These are phyloP conservation scores for Candida odintsovae DNA, from an alignment of 805 yeast species.

Conservation along the genomic window DNA sequence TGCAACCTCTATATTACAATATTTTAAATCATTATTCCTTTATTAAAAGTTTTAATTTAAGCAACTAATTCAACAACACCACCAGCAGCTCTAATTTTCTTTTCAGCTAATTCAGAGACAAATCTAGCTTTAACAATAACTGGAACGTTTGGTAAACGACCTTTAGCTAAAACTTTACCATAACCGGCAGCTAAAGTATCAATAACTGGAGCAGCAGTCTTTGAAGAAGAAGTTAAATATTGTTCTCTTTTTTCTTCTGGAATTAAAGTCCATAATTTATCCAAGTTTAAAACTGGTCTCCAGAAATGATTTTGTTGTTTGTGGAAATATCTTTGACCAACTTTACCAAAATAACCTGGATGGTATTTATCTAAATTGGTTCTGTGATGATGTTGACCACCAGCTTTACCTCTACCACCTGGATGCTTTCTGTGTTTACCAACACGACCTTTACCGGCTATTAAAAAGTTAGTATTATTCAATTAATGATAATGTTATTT, in stretches of 20 bases:
- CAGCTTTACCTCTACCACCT: conserved; percentile 99
- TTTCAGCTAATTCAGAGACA: conserved; percentile 98
- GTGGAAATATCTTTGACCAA: conserved; percentile 99
- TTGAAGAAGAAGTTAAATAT: conserved; percentile 76
- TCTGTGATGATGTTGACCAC: conserved; percentile 99
- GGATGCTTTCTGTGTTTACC: conserved; percentile 99
- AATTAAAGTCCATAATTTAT: conserved; percentile 96
- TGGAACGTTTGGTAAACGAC: conserved; percentile 96
- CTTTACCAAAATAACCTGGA: conserved; percentile 99
- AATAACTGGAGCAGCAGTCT: conserved; percentile 95
- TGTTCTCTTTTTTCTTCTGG: conserved; percentile 92
- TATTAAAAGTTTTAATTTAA: conserved; percentile 37
- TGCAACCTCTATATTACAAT: no score
- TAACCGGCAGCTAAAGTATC: conserved; percentile 99
- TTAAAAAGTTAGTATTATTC: conserved; percentile 23
- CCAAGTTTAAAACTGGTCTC: conserved; percentile 97
- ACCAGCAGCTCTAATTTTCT: conserved; percentile 99
- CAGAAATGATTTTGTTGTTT: conserved; percentile 91
- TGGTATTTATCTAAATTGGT: conserved; percentile 99
- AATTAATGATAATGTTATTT: no score
- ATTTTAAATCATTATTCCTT: neutral
- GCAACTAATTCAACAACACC: conserved; percentile 99
- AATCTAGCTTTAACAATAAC: conserved; percentile 99
- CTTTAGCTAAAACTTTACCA: conserved; percentile 99
- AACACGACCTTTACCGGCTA: conserved; percentile 99